These are phyloP conservation scores for Ampelomyces quisqualis DNA, from an alignment of 2,329 filamentous ascomycete species.

Conservation along the genomic window DNA sequence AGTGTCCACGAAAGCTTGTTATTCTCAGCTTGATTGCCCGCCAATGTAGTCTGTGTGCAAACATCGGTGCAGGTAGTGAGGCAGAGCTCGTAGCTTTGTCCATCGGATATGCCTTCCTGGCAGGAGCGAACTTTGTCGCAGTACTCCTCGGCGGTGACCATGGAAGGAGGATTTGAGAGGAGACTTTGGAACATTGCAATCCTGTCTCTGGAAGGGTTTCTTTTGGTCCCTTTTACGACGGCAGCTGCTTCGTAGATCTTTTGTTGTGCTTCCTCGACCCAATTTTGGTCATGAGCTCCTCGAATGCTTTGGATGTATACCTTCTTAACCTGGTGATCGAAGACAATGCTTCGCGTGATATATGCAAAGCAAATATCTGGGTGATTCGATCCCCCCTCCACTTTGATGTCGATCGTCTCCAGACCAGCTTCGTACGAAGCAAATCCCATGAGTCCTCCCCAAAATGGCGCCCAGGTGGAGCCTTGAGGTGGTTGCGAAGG, in stretches of 20 bases:
- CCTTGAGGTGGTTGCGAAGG: conserved; percentile 29
- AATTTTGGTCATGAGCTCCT: conserved; percentile 43
- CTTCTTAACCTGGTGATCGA: conserved; percentile 67
- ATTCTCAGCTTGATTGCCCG: conserved; percentile 33
- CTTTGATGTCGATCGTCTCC: conserved; percentile 56
- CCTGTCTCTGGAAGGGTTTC: conserved; percentile 37
- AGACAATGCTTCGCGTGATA: conserved; percentile 72
- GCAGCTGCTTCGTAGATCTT: conserved; percentile 33
- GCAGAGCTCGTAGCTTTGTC: conserved; percentile 84
- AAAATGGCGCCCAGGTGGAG: conserved; percentile 59
- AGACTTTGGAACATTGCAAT: conserved; percentile 32
- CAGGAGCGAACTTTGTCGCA: conserved; percentile 67
- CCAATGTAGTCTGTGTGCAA: conserved; percentile 32
- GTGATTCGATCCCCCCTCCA: conserved; percentile 39
- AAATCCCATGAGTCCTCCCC: conserved; percentile 82
- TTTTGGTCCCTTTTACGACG: conserved; percentile 11
- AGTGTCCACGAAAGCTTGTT: conserved; percentile 61
- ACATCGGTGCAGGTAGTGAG: conserved; percentile 75
- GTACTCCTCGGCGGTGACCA: conserved; percentile 50
- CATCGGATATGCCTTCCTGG: conserved; percentile 70
- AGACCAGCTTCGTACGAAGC: conserved; percentile 83
- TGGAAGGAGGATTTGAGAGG: conserved; percentile 18
- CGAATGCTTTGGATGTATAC: conserved; percentile 69
- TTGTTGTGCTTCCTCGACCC: conserved; percentile 48
- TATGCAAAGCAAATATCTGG: conserved; percentile 77